Evolutionary conservation across 768 basidiomycete species (phyloP), one percentile per base, ranked within the genome.

Genomic region (Boletus subparvulus): DNA sequence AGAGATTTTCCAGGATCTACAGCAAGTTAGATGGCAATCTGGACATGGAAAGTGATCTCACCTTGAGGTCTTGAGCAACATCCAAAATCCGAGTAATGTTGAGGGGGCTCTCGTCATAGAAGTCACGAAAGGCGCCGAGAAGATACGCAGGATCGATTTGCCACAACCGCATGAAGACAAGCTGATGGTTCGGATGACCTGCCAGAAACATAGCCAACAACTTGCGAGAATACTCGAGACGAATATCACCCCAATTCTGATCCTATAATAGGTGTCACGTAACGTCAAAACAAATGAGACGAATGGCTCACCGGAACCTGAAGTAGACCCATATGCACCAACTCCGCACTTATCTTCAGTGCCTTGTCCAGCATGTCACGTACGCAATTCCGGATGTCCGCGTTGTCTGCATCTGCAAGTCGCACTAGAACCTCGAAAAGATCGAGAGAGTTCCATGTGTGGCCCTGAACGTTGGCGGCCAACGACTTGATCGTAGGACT

Each of bases 151-250:
- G 91, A 65, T 94, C 85, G 42, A 92, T 88, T 66, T 95, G 92
- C 90, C 92, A 95, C 53, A 99, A 86, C 47, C 94, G 84, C 85
- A 96, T 94, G 77, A 98, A 98, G 54, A 98, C 94, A 11, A 99
- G 83, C 62, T 97, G 93, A 65, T 97, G 94, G 63, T 94, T 94
- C 9, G 94, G 94, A 66, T 95, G 91, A 16, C 93, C 92, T 19
- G 86, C 87, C 41, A 98, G 79, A 76, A 98, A 98, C 85, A 93
- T 90, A 37, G 85, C 80, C 48, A 98, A 78, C 14, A 98, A 78
- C 62, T 89, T 88, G 55, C 87, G 84, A 3, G 92, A 85, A 71
- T 98, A 92, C 62, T 93, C 92, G n/a, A 83, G 73, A 21, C 94
- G 88, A 47, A 92, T 87, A 21, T 91, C 85, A 64, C 89, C 92